These are phyloP conservation scores for Trametes meyenii DNA, from an alignment of 768 basidiomycete species.

Conservation along the genomic window DNA sequence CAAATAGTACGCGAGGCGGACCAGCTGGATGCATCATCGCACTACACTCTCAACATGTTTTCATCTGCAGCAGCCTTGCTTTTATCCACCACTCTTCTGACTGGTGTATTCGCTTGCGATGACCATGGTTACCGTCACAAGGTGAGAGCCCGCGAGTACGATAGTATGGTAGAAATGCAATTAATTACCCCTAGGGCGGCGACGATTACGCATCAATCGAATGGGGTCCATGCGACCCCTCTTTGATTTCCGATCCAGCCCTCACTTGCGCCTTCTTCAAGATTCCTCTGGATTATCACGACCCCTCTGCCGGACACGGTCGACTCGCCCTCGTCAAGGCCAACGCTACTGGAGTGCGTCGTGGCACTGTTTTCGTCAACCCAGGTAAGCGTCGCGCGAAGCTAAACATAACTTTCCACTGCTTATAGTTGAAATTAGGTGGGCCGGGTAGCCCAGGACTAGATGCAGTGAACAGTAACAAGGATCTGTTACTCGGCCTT, in stretches of 20 bases:
- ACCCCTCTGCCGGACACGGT: background rate
- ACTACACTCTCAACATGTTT: too few species aligned
- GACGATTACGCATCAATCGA: background rate
- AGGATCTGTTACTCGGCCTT: background rate
- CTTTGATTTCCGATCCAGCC: background rate
- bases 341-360: constrained; percentile 1
- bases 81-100: too few species aligned
- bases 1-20: too few species aligned
- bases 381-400: background rate
- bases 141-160: too few species aligned
- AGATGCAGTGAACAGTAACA: background rate
- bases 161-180: too few species aligned
- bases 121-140: too few species aligned
- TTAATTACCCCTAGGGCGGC: background rate
- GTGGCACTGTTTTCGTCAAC: constrained; percentile 3
- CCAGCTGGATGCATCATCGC: too few species aligned
- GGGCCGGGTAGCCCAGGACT: constrained; percentile 6
- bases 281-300: constrained; percentile 4
- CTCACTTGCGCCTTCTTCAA: background rate
- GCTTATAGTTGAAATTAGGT: background rate
- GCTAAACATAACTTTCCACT: too few species aligned
- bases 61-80: too few species aligned
- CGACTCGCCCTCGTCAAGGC: constrained; percentile 4
- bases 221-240: constrained; percentile 7
- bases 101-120: too few species aligned